Base-by-base conservation (phyloP, 345 rosid species). In the Ceriops zippeliana region DNA sequence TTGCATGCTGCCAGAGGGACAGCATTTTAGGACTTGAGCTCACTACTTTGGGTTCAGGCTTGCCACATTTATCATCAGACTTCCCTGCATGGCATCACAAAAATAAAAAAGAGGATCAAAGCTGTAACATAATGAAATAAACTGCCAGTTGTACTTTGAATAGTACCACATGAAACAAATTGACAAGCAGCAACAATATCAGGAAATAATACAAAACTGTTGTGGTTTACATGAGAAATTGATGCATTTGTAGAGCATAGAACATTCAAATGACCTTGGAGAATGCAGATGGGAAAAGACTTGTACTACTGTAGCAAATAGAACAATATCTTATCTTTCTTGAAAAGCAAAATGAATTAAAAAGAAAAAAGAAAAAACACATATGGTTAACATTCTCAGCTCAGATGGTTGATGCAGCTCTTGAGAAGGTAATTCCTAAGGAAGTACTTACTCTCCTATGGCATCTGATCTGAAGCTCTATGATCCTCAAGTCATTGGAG, bases 21-120 rank as follows among this genome's bases (percentile, higher is more conserved):
- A 82, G 79, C 97, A 89, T 91, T 83, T 89, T 86, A 52, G 92
- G 92, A 82, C 90, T 88, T 58, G 90, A 89, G 58, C 75, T 79
- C 69, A 76, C 80, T 35, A 59, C 63, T 62, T 68, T 74, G 38
- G 62, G 57, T 52, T 72, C 77, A 53, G 69, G 71, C n/a, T 73
- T 30, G 19, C 8, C 22, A 26, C 49, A 22, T n/a, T 59, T 77
- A 56, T 63, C 78, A 58, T 63, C 51, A 31, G 38, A 63, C 51
- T 76, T 34, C 26, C 79, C 85, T 85, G 81, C 26, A 73, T 70
- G 58, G 61, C 42, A 65, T 24, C 62, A 52, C 13, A 57, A 13
- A 79, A 51, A 72, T 51, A 61, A 19, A 21, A 58, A 52, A 52
- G 51, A 59, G 51, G 58, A 28, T 11, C 5, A 21, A 67, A 51